Conservation (phyloP, 306 rosid species). For the Cyamopsis tetragonoloba region DNA sequence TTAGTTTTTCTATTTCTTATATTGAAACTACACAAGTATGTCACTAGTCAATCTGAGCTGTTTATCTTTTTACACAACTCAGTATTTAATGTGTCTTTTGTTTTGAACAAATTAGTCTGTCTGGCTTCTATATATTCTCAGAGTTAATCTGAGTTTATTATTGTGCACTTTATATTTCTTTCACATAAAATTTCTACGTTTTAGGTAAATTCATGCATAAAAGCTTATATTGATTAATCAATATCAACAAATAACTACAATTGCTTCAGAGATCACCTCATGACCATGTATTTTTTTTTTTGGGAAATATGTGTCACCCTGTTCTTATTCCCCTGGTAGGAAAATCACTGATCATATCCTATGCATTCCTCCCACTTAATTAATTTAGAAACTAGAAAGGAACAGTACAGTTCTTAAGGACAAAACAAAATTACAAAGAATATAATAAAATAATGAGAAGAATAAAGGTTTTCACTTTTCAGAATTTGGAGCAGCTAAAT, state of each 20-base stretch:
- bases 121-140: too few species aligned
- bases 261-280: slow-evolving; percentile 6
- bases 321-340: slow-evolving; percentile 21
- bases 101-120: too few species aligned
- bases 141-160: too few species aligned
- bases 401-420: too few species aligned
- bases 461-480: slow-evolving; percentile 37
- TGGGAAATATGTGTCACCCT: slow-evolving; percentile 22
- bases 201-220: background rate
- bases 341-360: slow-evolving; percentile 22
- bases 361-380: slow-evolving; percentile 17
- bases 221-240: background rate
- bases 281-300: too few species aligned
- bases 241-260: slow-evolving; percentile 21
- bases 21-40: too few species aligned
- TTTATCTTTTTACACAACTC: too few species aligned
- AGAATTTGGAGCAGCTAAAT: slow-evolving; percentile 62
- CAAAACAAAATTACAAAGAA: slow-evolving; percentile 18
- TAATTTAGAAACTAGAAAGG: background rate
- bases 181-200: too few species aligned
- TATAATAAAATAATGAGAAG: slow-evolving; percentile 19
- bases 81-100: too few species aligned
- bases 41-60: too few species aligned
- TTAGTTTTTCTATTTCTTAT: too few species aligned
- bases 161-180: too few species aligned